Base-by-base conservation (phyloP, 768 basidiomycete genomes). In the Suillus bovinus region DNA sequence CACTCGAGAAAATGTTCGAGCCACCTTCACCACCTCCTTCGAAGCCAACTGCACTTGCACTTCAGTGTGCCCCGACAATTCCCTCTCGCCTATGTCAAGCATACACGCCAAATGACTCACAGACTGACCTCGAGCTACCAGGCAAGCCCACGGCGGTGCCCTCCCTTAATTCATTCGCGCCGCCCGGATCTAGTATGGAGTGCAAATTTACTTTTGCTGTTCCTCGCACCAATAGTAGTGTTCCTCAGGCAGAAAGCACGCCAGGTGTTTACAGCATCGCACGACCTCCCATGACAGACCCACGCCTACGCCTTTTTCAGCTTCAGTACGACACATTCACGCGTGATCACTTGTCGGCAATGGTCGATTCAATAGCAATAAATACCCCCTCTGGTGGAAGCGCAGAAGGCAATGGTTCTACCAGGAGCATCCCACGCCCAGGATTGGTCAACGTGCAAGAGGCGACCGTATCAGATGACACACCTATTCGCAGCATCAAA, bases 311-410 rank as follows among this genome's bases (percentile, higher is more conserved):
- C 14, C 82, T 98, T 41, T 98, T 99, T 77, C 91, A 94, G 70
- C 91, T 95, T 58, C 88, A 94, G 66, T 99, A 98, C 70, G 96
- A 99, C 74, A 98, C 96, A 0, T 96, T 92, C 71, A 99, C 96
- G 1, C 86, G 94, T 49, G 92, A 96, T 24, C 94, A 97, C 71
- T 85, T 99, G 47, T 94, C 93, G 3, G 94, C 92, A 0, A 85
- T 99, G 77, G 94, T 96, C 2, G 96, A 97, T 67, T 93, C 94
- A 3, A 96, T 98, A 63, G 94, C 93, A n/a, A 79, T 90, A 44
- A 88, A 90, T 65, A 86, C 87, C 0, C 85, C 86, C 0, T 88
- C 90, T 33, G 85, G 73, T 10, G 77, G 79, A 27, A 83, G 82
- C 58, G 80, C 81, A n/a, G 78, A 74, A 39, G 69, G 68, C 2